Conservation (phyloP, 2,329 filamentous ascomycete species). For the Diaporthe batatas region DNA sequence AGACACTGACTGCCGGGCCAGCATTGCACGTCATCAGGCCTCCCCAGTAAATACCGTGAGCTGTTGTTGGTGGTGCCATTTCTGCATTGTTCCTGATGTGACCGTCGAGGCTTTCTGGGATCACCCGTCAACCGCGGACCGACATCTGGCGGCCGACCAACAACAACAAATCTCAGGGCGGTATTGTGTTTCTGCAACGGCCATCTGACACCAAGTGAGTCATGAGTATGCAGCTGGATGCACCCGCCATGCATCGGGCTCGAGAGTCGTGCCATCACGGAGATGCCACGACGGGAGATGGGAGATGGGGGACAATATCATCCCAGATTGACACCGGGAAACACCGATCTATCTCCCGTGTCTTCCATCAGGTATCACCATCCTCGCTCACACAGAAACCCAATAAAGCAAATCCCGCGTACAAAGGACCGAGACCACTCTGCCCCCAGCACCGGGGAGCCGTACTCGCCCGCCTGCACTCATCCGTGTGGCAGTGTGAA, state of each 20-base stretch:
- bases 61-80: neutral
- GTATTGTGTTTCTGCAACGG: conserved; percentile 27
- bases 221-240: conserved; percentile 23
- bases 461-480: neutral
- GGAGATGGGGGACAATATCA: conserved; percentile 7
- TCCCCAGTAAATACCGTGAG: neutral
- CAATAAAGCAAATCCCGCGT: neutral
- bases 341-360: conserved; percentile 23
- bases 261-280: neutral
- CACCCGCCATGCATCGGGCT: neutral
- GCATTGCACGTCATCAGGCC: neutral
- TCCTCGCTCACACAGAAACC: neutral
- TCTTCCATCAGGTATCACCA: conserved; percentile 27
- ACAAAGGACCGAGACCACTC: neutral
- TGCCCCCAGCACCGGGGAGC: neutral
- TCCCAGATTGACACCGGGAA: conserved; percentile 9
- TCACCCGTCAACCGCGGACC: conserved; percentile 20
- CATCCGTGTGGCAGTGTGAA: conserved; percentile 12
- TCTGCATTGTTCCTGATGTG: too few relatives aligned
- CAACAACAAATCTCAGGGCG: conserved; percentile 7
- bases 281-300: neutral
- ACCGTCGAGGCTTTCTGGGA: conserved; percentile 3
- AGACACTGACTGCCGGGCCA: neutral
- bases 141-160: neutral
- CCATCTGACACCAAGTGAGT: conserved; percentile 31